These are phyloP conservation scores for Zizania palustris DNA, from an alignment of 202 grass and related monocot genomes.

Conservation along the genomic window DNA sequence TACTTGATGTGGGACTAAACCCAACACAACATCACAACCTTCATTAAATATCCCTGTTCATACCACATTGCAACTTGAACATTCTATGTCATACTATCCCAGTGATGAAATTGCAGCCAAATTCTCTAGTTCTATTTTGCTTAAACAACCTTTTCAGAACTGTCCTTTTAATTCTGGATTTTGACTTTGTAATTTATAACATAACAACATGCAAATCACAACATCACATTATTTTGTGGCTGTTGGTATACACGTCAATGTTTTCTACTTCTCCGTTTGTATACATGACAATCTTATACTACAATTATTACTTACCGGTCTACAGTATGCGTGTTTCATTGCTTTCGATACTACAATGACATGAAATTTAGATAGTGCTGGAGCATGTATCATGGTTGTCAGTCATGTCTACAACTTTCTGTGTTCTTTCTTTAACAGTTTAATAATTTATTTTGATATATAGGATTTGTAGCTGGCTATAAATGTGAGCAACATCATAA, in stretches of 20 bases:
- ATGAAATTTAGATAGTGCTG: conserved; percentile 10
- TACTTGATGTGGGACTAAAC: no score
- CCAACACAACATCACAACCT: neutral
- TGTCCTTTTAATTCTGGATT: conserved; percentile 3
- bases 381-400: conserved; percentile 11
- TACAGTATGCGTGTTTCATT: conserved; percentile 21
- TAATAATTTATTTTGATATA: conserved; percentile 19
- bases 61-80: neutral
- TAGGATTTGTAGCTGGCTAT: neutral
- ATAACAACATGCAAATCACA: neutral
- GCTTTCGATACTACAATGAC: conserved; percentile 8
- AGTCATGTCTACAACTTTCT: conserved; percentile 14
- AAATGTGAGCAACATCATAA: conserved; percentile 7
- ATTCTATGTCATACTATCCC: neutral
- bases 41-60: neutral
- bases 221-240: neutral
- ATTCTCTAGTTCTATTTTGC: conserved; percentile 17
- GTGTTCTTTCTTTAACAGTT: conserved; percentile 1
- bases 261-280: neutral
- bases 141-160: conserved; percentile 1
- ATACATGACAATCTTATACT: conserved; percentile 3
- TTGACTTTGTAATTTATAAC: neutral
- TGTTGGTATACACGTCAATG: neutral
- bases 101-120: conserved; percentile 4
- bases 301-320: neutral